Percentiles rank a stretch among this genome's conserved stretches.
Conservation (phyloP, 2,329 filamentous ascomycete genomes). For the Mycogone perniciosa region DNA sequence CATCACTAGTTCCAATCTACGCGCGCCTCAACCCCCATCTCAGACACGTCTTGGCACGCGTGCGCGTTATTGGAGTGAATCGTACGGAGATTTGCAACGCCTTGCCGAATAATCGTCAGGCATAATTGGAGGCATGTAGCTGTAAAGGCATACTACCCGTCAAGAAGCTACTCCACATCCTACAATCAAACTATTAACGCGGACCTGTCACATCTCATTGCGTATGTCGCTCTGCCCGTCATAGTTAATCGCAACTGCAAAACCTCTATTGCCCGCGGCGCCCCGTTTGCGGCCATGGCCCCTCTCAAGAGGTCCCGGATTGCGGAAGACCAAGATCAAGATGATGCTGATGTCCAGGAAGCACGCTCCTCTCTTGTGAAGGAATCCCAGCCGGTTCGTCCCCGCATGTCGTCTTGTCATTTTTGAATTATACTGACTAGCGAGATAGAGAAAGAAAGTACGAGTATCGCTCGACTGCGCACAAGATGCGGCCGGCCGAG, state of each 20-base stretch:
- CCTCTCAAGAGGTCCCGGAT: conserved; percentile 8
- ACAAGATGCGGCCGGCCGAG: background rate
- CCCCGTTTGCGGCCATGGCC: background rate
- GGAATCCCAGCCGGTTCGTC: conserved; percentile 20
- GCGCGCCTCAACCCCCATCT: background rate
- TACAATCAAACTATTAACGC: too few relatives aligned
- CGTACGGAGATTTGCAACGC: background rate
- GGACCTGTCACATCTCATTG: too few relatives aligned
- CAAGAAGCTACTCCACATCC: too few relatives aligned
- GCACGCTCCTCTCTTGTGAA: conserved; percentile 36
- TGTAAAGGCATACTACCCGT: too few relatives aligned
- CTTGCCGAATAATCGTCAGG: too few relatives aligned
- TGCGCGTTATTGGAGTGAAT: background rate
- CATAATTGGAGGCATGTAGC: too few relatives aligned
- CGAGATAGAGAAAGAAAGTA: conserved; percentile 26
- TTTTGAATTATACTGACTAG: conserved; percentile 20
- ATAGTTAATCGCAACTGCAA: too few relatives aligned
- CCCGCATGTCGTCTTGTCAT: background rate
- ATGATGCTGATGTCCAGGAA: conserved; percentile 30
- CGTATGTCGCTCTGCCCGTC: too few relatives aligned
- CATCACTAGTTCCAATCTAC: background rate
- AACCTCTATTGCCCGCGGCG: background rate
- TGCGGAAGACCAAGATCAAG: conserved; percentile 26
- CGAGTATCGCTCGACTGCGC: conserved; percentile 25
- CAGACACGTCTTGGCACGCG: background rate